These are phyloP conservation scores for Mucor circinelloides DNA, from an alignment of 371 early-diverging fungal genomes.

Conservation along the genomic window DNA sequence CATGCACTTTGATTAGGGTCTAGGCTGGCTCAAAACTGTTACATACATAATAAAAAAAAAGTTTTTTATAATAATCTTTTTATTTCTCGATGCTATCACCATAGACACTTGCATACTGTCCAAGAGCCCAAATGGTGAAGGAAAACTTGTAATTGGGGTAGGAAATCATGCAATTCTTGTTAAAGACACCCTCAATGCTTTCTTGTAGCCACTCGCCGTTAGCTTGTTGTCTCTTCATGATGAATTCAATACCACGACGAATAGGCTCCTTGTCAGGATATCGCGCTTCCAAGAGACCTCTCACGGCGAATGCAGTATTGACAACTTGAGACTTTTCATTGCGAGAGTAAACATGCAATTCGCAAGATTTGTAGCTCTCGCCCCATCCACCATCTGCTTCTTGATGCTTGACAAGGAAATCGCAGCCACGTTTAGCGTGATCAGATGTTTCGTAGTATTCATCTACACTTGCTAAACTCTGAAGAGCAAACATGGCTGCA, in stretches of 20 bases:
- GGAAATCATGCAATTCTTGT: conserved; percentile 88
- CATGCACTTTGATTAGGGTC: conserved; percentile 1
- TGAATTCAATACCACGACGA: conserved; percentile 76
- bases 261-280: conserved; percentile 81
- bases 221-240: conserved; percentile 84
- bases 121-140: conserved; percentile 96
- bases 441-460: conserved; percentile 75
- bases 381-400: conserved; percentile 97
- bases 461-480: conserved; percentile 84
- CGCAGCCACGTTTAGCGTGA: conserved; percentile 64
- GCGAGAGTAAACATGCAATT: conserved; percentile 65
- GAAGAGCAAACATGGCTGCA: conserved; percentile 93
- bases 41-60: not conserved
- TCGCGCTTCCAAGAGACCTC: conserved; percentile 88
- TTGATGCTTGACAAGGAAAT: conserved; percentile 88
- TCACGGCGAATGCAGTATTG: conserved; percentile 87
- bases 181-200: conserved; percentile 97
- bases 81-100: conserved; percentile 41
- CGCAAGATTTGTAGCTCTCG: conserved; percentile 91
- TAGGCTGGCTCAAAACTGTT: conserved; percentile 3
- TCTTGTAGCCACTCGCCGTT: conserved; percentile 97
- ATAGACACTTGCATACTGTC: conserved; percentile 79
- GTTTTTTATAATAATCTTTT: conserved; percentile 2
- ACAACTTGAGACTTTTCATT: conserved; percentile 85
- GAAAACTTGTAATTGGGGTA: conserved; percentile 96